Conservation (phyloP, 2,329 filamentous ascomycete genomes). For the Verticillium isaacii region DNA sequence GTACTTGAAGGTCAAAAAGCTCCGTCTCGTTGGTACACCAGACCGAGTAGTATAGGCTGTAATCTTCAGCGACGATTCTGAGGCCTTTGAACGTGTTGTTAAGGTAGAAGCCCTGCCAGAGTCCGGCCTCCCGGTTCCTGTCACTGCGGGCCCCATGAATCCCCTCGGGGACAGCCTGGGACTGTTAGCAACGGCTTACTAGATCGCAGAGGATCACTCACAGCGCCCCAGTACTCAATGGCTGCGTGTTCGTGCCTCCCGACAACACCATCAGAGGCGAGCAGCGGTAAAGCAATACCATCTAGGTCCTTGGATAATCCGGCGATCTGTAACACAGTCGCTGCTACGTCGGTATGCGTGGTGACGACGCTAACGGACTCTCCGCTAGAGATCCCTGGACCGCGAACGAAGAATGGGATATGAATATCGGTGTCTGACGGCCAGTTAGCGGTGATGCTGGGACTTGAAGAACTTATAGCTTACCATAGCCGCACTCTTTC, state of each 20-base stretch:
- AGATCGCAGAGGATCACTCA: background rate
- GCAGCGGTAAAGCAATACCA: constrained; percentile 35
- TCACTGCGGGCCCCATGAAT: constrained; percentile 1
- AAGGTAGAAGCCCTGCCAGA: background rate
- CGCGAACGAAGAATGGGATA: constrained; percentile 40
- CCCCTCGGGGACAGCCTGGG: constrained; percentile 8
- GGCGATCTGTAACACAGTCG: constrained; percentile 38
- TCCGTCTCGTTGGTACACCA: constrained; percentile 43
- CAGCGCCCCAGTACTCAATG: constrained; percentile 41
- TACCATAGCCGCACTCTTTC: constrained; percentile 36
- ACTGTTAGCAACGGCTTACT: no score
- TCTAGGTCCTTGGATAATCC: constrained; percentile 37
- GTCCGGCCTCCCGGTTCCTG: constrained; percentile 36
- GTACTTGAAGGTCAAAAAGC: constrained; percentile 41
- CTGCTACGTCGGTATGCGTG: constrained; percentile 46
- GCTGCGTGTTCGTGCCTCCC: constrained; percentile 37
- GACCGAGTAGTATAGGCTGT: constrained; percentile 50
- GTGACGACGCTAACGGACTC: constrained; percentile 29
- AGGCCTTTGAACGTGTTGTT: constrained; percentile 52
- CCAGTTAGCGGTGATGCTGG: background rate
- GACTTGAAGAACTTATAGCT: background rate
- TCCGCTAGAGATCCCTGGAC: constrained; percentile 33
- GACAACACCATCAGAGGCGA: constrained; percentile 7
- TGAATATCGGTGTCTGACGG: constrained; percentile 38
- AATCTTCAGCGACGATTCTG: constrained; percentile 37